Conservation (phyloP, 2,329 filamentous ascomycete species). For the Fusarium gaditjirri region DNA sequence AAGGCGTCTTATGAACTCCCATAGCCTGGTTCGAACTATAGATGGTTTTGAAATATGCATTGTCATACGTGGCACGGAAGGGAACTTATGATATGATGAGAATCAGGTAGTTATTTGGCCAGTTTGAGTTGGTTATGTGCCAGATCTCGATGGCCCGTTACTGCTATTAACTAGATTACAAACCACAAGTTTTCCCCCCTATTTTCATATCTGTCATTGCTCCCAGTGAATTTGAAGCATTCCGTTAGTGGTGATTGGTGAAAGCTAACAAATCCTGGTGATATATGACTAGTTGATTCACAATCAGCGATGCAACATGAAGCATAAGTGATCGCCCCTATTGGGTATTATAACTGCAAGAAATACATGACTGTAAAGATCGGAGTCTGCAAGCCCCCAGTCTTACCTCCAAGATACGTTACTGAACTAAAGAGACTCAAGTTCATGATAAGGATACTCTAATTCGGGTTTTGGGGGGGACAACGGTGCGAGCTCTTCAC, state of each 20-base stretch:
- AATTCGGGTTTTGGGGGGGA: too few species aligned
- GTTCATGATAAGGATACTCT: background rate
- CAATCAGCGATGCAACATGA: background rate
- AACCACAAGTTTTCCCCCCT: background rate
- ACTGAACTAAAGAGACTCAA: background rate
- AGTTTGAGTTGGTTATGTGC: background rate
- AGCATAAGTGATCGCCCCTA: background rate
- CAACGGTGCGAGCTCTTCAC: background rate
- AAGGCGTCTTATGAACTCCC: conserved; percentile 19
- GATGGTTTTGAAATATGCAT: conserved; percentile 26
- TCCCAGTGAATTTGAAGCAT: background rate
- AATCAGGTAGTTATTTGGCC: conserved; percentile 8
- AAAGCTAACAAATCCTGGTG: background rate
- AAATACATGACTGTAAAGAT: background rate
- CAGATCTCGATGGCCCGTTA: background rate
- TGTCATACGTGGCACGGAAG: conserved; percentile 26
- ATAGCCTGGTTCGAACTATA: conserved; percentile 13
- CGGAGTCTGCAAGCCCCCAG: background rate
- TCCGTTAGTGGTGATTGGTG: background rate
- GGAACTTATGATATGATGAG: conserved; percentile 31
- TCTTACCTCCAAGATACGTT: background rate
- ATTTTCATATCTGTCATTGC: background rate
- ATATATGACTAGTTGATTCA: background rate
- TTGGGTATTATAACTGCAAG: background rate
- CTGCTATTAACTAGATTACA: conserved; percentile 16